Base-by-base conservation (phyloP, 2,329 filamentous ascomycete genomes). In the Amphichorda felina region DNA sequence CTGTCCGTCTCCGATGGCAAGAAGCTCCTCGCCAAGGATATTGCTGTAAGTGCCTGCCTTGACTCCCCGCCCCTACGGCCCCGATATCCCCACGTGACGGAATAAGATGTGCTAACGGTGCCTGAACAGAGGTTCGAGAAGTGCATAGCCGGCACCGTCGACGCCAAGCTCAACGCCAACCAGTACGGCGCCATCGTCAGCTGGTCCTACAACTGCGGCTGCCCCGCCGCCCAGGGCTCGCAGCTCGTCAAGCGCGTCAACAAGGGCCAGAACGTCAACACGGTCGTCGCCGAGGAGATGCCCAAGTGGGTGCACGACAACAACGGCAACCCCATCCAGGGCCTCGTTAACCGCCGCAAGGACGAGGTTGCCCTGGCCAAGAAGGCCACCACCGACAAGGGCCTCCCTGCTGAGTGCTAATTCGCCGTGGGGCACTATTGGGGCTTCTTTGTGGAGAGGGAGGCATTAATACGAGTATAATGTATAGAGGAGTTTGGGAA, bases 111-210 rank as follows among this genome's bases (percentile, higher is more conserved):
- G 11, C 32, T 34, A 10, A n/a, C 32, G 24, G 5, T 13, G 8
- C n/a, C 8, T 13, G 11, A 24, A 24, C 27, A 55, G 49, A 34
- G 21, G 17, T 49, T 51, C 40, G 55, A 60, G 40, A 47, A 57
- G 28, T 63, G 60, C 43, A 53, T 67, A 37, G 56, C 56, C 6
- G 38, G 50, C 5, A 52, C 56, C 29, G 53, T 57, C 19, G 50
- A 32, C 18, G 42, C 46, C 5, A 40, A 33, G 11, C 46, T 53
- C 31, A 53, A 69, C 43, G 56, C 52, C 17, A 70, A 71, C 50
- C 61, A 70, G 45, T 71, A 66, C 43, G 67, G 63, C 25, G 66
- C 67, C 1, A 58, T 70, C 2, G 60, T 68, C 24, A 64, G 57
- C 25, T 70, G 63, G 63, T 52, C 62, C 10, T 70, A 61, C 57